Conservation (phyloP, 805 yeast species). For the Monosporozyma servazzii region DNA sequence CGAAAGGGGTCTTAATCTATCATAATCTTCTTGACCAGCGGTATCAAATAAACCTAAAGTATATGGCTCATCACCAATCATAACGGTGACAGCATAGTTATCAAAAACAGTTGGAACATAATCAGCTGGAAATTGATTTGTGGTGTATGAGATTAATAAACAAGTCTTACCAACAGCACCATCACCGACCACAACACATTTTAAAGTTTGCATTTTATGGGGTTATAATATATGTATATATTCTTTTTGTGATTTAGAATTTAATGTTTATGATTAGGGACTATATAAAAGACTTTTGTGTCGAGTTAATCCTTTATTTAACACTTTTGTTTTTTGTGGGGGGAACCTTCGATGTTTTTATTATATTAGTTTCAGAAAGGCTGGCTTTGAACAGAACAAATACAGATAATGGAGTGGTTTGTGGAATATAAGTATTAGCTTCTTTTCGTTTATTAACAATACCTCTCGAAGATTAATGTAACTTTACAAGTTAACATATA, state of each 20-base stretch:
- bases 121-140: slow-evolving; percentile 95
- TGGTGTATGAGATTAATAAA: slow-evolving; percentile 88
- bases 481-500: not conserved
- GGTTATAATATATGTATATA: not conserved
- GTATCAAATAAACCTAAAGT: slow-evolving; percentile 96
- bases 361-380: not conserved
- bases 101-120: slow-evolving; percentile 98
- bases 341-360: not conserved
- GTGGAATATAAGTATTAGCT: not conserved
- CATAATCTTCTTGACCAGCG: slow-evolving; percentile 99
- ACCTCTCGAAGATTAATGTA: not conserved
- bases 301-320: not conserved
- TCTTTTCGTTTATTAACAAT: not conserved
- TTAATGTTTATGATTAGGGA: not conserved
- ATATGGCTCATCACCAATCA: slow-evolving; percentile 97
- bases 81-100: slow-evolving; percentile 87
- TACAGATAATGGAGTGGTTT: not conserved
- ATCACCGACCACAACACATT: slow-evolving; percentile 98
- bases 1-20: slow-evolving; percentile 89
- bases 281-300: not conserved
- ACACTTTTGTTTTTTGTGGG: not conserved
- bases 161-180: slow-evolving; percentile 99
- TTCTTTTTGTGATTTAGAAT: not conserved
- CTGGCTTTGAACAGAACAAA: not conserved
- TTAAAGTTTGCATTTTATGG: slow-evolving; percentile 44